Conservation (phyloP, 2,329 filamentous ascomycete species). For the Blastomyces silverae region DNA sequence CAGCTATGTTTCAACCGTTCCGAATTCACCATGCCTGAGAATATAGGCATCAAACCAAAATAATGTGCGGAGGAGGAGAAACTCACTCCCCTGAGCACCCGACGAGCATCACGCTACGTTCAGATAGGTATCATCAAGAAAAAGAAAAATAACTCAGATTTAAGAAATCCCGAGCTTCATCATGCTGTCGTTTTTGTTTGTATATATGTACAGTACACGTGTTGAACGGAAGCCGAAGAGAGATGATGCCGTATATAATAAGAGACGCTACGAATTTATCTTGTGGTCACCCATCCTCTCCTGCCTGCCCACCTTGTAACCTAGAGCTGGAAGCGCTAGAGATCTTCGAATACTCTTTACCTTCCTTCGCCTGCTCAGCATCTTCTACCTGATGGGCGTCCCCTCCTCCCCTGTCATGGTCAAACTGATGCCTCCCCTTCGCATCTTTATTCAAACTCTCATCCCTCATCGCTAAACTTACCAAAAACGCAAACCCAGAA, state of each 20-base stretch:
- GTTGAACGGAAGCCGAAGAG: neutral
- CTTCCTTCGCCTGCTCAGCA: conserved; percentile 1
- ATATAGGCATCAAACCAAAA: neutral
- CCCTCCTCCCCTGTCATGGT: conserved; percentile 2
- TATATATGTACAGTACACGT: neutral
- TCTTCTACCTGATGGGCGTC: neutral
- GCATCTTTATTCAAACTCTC: conserved; percentile 11
- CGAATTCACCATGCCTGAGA: no score
- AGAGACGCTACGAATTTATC: neutral
- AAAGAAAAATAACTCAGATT: neutral
- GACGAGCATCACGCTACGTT: neutral
- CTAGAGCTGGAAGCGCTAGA: neutral
- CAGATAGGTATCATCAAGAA: neutral
- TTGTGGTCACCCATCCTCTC: neutral
- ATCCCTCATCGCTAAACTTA: conserved; percentile 11
- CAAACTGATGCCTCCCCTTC: conserved; percentile 11
- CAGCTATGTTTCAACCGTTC: no score
- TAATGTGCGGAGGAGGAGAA: neutral
- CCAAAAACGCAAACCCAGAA: conserved; percentile 5
- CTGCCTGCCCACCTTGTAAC: neutral
- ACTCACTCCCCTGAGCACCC: neutral
- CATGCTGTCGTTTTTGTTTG: neutral
- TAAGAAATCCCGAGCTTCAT: neutral
- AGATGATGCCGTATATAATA: neutral
- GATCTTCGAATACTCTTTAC: neutral